Evolutionary conservation across 1,284 basidiomycete genomes (phyloP).

Genomic region (Ustilago nuda): DNA sequence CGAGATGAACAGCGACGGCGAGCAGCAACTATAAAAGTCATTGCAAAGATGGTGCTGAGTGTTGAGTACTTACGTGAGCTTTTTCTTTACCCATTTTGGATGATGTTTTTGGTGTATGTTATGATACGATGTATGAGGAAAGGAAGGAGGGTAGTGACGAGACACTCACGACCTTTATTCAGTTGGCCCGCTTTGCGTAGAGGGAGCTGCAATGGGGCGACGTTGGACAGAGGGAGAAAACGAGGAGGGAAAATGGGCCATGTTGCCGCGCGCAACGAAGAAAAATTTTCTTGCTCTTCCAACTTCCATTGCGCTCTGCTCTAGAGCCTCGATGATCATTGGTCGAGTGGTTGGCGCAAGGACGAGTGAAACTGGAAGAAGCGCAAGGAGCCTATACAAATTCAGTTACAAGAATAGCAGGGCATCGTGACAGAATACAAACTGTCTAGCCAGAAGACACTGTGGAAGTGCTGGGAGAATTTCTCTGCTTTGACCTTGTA

Average conservation of each 20-base stretch:
- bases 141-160: constrained; percentile 37
- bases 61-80: constrained; percentile 53
- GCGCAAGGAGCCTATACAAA: constrained; percentile 11
- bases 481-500: neutral
- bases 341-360: neutral
- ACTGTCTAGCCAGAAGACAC: neutral
- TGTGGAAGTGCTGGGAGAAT: neutral
- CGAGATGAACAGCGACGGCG: neutral
- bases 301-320: constrained; percentile 39
- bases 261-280: constrained; percentile 31
- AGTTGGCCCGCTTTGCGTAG: constrained; percentile 16
- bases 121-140: constrained; percentile 55
- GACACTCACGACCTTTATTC: constrained; percentile 32
- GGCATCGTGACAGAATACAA: neutral
- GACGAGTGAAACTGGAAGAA: constrained; percentile 30
- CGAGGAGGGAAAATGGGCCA: constrained; percentile 9
- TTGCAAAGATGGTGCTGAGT: neutral
- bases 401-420: neutral
- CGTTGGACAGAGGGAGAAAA: constrained; percentile 10
- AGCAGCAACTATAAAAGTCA: neutral
- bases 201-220: constrained; percentile 3
- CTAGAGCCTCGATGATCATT: constrained; percentile 27
- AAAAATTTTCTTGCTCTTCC: constrained; percentile 46
- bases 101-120: constrained; percentile 40
- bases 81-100: constrained; percentile 65